A percentile compares a stretch with the other conserved stretches of the same genome.
phyloP scores from a whole-genome alignment of 2,329 filamentous ascomycete species.

The Elsinoe australis region DNA sequence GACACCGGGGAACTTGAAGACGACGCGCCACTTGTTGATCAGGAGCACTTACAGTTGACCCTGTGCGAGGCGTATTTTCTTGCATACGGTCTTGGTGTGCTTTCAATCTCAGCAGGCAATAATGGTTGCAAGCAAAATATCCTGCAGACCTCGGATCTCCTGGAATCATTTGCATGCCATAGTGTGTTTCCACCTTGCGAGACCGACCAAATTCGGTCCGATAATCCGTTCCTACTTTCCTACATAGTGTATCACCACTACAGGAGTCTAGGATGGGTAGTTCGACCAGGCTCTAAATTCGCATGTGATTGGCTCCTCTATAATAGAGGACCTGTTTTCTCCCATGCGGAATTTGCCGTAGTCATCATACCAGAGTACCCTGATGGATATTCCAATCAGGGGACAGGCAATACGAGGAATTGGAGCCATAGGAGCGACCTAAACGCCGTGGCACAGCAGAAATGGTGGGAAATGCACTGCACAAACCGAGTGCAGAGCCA shows the following conservation, averaged over 20 bases:
- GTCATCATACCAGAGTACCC: constrained; percentile 76
- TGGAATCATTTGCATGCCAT: constrained; percentile 48
- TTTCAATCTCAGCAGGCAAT: constrained; percentile 51
- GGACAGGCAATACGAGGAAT: constrained; percentile 43
- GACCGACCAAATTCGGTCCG: constrained; percentile 50
- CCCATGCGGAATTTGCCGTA: constrained; percentile 88
- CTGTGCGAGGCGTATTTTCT: constrained; percentile 91
- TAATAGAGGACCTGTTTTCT: constrained; percentile 83
- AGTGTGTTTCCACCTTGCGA: constrained; percentile 25
- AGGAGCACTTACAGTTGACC: constrained; percentile 88
- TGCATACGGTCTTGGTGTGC: constrained; percentile 66
- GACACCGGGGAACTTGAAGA: constrained; percentile 1
- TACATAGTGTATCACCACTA: constrained; percentile 96
- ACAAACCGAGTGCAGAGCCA: constrained; percentile 84
- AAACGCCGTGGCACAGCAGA: constrained; percentile 43
- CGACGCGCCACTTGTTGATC: constrained; percentile 32
- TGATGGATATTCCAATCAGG: constrained; percentile 63
- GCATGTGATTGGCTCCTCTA: constrained; percentile 93
- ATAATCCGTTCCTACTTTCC: constrained; percentile 76
- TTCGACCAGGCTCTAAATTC: constrained; percentile 88
- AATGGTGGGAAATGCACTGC: constrained; percentile 80
- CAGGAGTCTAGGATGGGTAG: constrained; percentile 88
- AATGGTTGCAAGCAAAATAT: constrained; percentile 31
- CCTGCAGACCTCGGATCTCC: constrained; percentile 29
- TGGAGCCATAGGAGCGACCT: constrained; percentile 41